Evolutionary conservation across 2,329 filamentous ascomycete genomes (phyloP).

Genomic region (Cordyceps pruinosa): DNA sequence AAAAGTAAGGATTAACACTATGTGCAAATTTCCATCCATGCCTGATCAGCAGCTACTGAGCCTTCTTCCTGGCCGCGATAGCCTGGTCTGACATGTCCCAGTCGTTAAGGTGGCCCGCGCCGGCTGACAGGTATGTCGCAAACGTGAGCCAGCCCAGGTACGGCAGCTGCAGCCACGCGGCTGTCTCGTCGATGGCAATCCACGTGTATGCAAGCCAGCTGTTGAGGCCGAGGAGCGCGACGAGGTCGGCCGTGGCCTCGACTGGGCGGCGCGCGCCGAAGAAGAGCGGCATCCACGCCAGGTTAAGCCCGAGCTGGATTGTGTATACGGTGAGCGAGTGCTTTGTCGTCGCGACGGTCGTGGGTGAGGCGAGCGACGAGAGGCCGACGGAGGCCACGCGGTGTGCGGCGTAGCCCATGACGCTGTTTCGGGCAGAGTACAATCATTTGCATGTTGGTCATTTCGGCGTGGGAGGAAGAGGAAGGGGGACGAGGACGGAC

Average conservation of each 20-base stretch:
- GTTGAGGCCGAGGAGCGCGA: constrained; percentile 64
- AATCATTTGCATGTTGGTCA: not conserved
- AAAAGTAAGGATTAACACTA: not conserved
- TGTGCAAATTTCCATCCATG: not conserved
- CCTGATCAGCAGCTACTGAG: not conserved
- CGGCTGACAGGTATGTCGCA: constrained; percentile 75
- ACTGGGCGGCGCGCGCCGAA: constrained; percentile 69
- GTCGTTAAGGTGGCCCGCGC: constrained; percentile 59
- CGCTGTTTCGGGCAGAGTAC: too few species aligned
- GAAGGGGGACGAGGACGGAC: constrained; percentile 20
- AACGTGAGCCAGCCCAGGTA: constrained; percentile 85
- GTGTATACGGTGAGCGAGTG: constrained; percentile 76
- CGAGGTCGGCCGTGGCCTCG: constrained; percentile 68
- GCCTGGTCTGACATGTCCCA: constrained; percentile 48
- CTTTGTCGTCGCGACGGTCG: constrained; percentile 52
- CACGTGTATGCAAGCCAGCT: constrained; percentile 70
- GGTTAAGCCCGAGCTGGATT: constrained; percentile 76
- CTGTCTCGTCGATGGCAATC: constrained; percentile 63
- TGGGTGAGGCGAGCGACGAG: constrained; percentile 45
- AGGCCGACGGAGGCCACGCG: constrained; percentile 62
- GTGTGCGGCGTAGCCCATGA: constrained; percentile 88
- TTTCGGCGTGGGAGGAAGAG: not conserved
- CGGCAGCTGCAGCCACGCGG: constrained; percentile 69
- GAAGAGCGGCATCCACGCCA: constrained; percentile 90
- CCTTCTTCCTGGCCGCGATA: not conserved